Conservation (phyloP, 257 asterid genomes). For the Rauvolfia tetraphylla region DNA sequence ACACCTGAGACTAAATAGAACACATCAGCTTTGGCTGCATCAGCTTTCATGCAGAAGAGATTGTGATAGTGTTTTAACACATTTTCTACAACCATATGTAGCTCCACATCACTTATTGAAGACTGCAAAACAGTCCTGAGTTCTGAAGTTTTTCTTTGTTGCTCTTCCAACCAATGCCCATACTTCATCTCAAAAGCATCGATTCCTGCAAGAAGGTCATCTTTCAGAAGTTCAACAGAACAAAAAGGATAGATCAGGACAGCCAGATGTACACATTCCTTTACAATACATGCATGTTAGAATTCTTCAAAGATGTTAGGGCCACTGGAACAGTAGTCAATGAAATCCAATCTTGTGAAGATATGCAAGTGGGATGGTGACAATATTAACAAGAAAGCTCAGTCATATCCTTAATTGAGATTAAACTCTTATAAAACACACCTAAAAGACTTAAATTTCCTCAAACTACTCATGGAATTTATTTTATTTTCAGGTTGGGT, state of each 20-base stretch:
- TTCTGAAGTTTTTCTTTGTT: constrained; percentile 54
- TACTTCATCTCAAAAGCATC: constrained; percentile 77
- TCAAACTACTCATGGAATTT: neutral
- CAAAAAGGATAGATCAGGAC: neutral
- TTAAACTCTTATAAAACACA: neutral
- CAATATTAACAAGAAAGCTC: neutral
- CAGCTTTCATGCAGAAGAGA: constrained; percentile 72
- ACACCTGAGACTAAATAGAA: constrained; percentile 78
- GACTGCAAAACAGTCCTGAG: constrained; percentile 61
- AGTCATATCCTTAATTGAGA: neutral
- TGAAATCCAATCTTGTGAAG: neutral
- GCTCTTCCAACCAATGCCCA: constrained; percentile 71
- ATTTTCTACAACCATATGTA: constrained; percentile 48
- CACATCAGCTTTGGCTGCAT: constrained; percentile 73
- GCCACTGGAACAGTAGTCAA: neutral
- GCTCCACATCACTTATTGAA: constrained; percentile 49
- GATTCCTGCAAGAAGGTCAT: constrained; percentile 38
- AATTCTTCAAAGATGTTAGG: neutral
- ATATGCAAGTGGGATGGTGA: neutral
- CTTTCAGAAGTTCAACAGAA: neutral
- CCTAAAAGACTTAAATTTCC: neutral
- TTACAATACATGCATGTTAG: neutral
- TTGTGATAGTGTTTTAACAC: constrained; percentile 62
- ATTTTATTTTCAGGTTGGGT: no score
- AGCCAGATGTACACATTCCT: neutral